These are phyloP conservation scores for Hypoxylon sp. DNA, from an alignment of 2,329 filamentous ascomycete species.

Conservation along the genomic window DNA sequence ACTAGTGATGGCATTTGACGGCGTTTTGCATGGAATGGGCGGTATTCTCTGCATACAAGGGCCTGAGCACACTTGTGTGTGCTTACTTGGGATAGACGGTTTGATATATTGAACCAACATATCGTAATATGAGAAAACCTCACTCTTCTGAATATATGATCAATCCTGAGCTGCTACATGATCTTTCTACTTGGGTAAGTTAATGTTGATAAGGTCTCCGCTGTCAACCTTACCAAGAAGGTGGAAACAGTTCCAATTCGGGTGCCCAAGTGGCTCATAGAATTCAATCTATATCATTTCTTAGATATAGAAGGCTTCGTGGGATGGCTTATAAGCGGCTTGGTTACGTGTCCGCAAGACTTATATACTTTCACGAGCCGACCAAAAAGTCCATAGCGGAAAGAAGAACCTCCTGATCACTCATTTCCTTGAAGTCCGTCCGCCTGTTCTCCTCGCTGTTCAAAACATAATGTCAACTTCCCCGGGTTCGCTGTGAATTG, in stretches of 20 bases:
- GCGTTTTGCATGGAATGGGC: not conserved
- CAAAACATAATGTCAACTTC: not conserved
- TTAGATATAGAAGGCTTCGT: no score
- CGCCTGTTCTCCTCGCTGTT: not conserved
- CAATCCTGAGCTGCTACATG: not conserved
- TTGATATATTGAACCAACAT: not conserved
- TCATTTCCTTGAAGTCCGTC: not conserved
- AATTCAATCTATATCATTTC: no score
- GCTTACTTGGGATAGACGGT: not conserved
- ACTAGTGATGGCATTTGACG: not conserved
- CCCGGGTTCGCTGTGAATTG: conserved; percentile 3
- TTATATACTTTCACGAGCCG: no score
- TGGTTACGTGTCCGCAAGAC: no score
- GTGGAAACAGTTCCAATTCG: no score
- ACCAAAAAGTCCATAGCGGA: no score
- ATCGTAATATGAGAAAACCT: not conserved
- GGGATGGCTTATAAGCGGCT: no score
- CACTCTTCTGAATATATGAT: not conserved
- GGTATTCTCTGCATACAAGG: not conserved
- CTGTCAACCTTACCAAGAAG: no score
- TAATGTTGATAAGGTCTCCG: no score
- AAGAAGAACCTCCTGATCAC: no score
- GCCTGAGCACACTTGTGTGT: not conserved
- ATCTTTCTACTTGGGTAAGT: not conserved
- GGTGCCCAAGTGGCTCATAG: no score